Base-by-base conservation (phyloP, 805 yeast species). In the Candida xyloterini region DNA sequence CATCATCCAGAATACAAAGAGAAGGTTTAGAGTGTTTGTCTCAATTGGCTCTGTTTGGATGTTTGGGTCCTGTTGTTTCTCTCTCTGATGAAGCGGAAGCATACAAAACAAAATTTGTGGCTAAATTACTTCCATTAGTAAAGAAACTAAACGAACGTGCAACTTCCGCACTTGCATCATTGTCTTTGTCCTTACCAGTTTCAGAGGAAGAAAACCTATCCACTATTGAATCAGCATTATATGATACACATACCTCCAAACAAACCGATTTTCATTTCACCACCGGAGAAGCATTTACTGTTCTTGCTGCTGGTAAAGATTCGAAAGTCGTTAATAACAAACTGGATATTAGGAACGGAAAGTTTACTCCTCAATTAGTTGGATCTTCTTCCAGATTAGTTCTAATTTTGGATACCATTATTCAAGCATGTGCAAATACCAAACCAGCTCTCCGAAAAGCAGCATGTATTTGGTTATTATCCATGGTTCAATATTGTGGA, bases 401-500 rank as follows among this genome's bases (percentile, higher is more conserved):
- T 0, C 10, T 52, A 37, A 62, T 86, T 3, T 55, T 87, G n/a
- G 57, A 67, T 1, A 57, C 59, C 5, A 66, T 85, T 0, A 61
- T 90, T 18, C 57, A 57, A 11, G 68, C 79, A 1, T 76, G 87
- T 45, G 60, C 69, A 3, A 68, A 75, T 7, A 76, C 95, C 0
- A 85, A 84, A 49, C 96, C 96, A 0, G 62, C 81, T 1, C 58
- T 86, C 23, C 69, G 95, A 45, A 82, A 74, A 46, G 82, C 90
- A 0, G 76, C 88, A 0, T 86, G 96, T 60, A 75, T 91, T 27
- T 88, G 98, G 95, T 65, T 91, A 18, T 68, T 91, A 11, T 83
- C 95, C 0, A 51, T 90, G 30, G 81, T 80, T 7, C 95, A 88
- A 53, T 85, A 78, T 53, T 80, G 89, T 52, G 78, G 82, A 3